Evolutionary conservation across 1,284 basidiomycete genomes (phyloP), one percentile per base, ranked within the genome.

Genomic region (Austroboletus niveus): DNA sequence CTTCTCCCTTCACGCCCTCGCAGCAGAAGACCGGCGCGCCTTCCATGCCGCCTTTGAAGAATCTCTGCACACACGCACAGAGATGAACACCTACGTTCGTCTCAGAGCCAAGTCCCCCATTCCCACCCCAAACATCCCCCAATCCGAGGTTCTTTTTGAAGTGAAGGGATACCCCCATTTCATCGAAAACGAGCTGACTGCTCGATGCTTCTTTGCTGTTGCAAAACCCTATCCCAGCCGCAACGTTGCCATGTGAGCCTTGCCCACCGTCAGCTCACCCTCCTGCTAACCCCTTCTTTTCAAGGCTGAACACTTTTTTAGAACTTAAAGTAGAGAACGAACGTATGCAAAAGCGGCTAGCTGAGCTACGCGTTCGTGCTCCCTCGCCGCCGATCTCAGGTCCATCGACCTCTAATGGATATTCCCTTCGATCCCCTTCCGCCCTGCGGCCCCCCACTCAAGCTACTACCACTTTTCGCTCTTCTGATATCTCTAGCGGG

Each of bases 261-360:
- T 41, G 20, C 30, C 36, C n/a, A 12, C 44, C 48, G n/a, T 44
- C 44, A 20, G 24, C n/a, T 20, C 34, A 9, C 11, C 2, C 4
- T 17, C 43, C 43, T 29, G 12, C 57, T 63, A 52, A 63, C 49
- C 30, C 43, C n/a, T 10, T 30, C 32, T 45, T 34, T 47, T 48
- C 14, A 60, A 91, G 89, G 79, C 72, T 92, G 35, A 84, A 89
- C 62, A 85, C 85, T 5, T 85, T 87, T 62, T 68, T 92, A 36
- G 89, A 92, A 60, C 77, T 91, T 51, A 89, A 89, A 66, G 75
- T 83, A 48, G 87, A 91, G 69, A 88, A 92, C 65, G 83, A 88
- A 63, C 77, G 81, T 12, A 68, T 92, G 38, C 80, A 81, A 58
- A 75, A 75, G 50, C 77, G 78, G 35, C 67, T 84, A 42, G 64